Conservation (phyloP, 331 rosid genomes). For the Malus hybrid region DNA sequence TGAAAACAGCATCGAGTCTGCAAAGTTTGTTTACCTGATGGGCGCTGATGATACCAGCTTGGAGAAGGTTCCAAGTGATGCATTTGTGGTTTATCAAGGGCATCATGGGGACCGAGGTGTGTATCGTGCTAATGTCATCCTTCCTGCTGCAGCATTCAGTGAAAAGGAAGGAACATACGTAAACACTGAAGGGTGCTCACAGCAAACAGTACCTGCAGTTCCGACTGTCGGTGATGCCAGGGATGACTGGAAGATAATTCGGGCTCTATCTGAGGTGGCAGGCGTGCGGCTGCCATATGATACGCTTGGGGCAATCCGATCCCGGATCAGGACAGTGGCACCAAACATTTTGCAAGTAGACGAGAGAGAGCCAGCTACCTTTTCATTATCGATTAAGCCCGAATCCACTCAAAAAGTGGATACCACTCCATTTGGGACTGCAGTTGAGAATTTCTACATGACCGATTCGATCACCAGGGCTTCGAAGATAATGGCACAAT, state of each 20-base stretch:
- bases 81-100: conserved; percentile 96
- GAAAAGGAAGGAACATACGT: conserved; percentile 97
- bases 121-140: conserved; percentile 77
- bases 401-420: conserved; percentile 32
- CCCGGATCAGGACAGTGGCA: conserved; percentile 67
- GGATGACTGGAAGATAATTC: conserved; percentile 92
- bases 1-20: conserved; percentile 56
- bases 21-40: conserved; percentile 85
- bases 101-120: conserved; percentile 91
- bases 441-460: conserved; percentile 89
- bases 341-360: conserved; percentile 73
- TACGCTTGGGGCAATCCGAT: conserved; percentile 51
- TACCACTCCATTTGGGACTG: conserved; percentile 44
- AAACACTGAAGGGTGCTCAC: conserved; percentile 86
- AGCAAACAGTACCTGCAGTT: conserved; percentile 91
- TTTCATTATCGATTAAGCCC: conserved; percentile 69
- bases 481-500: conserved; percentile 98
- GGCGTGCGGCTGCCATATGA: conserved; percentile 71
- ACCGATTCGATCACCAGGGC: conserved; percentile 97
- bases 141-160: conserved; percentile 88
- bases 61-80: conserved; percentile 65
- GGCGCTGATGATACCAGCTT: conserved; percentile 82
- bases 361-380: conserved; percentile 73
- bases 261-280: conserved; percentile 89
- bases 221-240: conserved; percentile 97